phyloP scores from a whole-genome alignment of 192 early-diverging fungal genomes.

The Podila verticillata region DNA sequence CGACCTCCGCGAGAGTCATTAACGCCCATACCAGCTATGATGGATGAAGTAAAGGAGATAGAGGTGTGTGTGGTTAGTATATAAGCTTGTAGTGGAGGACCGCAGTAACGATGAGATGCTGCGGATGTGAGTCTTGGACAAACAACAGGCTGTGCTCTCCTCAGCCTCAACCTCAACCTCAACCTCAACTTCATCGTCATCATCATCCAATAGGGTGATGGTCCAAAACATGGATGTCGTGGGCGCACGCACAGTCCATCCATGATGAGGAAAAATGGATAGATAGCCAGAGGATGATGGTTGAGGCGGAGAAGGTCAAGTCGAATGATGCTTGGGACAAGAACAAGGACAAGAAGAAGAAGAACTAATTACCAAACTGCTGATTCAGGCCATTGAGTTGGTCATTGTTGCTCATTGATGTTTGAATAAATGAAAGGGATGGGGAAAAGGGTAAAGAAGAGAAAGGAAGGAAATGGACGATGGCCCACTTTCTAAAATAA shows the following conservation, averaged over 20 bases:
- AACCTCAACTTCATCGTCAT: background rate
- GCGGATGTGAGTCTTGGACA: too few relatives aligned
- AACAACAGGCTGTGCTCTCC: too few relatives aligned
- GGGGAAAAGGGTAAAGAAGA: conserved; percentile 14
- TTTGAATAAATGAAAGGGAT: conserved; percentile 21
- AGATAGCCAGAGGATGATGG: too few relatives aligned
- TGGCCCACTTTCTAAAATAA: too few relatives aligned
- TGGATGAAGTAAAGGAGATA: background rate
- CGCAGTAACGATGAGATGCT: too few relatives aligned
- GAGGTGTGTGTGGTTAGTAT: background rate
- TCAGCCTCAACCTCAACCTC: background rate
- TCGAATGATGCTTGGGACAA: too few relatives aligned
- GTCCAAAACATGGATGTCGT: too few relatives aligned
- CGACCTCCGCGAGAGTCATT: conserved; percentile 61
- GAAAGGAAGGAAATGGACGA: background rate
- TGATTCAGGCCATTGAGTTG: conserved; percentile 76
- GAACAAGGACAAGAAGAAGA: too few relatives aligned
- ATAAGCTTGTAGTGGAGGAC: too few relatives aligned
- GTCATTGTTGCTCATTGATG: conserved; percentile 62
- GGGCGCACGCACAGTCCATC: too few relatives aligned
- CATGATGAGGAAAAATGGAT: too few relatives aligned
- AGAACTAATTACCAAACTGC: conserved; percentile 67
- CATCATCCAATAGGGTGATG: background rate
- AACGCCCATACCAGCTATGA: conserved; percentile 75
- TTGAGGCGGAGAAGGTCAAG: too few relatives aligned